Evolutionary conservation across 2,329 filamentous ascomycete species (phyloP).

Genomic region (Arthrobotrys sphaeroides): DNA sequence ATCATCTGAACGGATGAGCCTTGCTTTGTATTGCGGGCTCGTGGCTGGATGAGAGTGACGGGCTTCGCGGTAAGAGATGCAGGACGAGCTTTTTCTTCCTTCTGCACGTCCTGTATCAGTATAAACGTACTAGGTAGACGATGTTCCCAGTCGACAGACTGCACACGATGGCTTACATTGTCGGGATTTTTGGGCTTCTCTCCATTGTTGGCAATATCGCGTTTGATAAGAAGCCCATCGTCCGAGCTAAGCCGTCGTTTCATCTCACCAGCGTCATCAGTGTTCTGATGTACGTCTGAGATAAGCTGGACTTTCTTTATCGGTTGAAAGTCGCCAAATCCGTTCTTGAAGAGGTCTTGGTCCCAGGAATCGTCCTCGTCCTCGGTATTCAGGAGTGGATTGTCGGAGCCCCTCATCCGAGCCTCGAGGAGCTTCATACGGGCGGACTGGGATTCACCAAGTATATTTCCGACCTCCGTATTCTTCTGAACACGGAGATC

Average conservation of each 20-base stretch:
- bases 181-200: background rate
- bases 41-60: conserved; percentile 26
- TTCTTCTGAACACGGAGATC: conserved; percentile 20
- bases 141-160: no score
- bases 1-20: conserved; percentile 21
- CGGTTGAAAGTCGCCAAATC: background rate
- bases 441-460: background rate
- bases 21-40: conserved; percentile 10
- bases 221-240: background rate
- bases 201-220: background rate
- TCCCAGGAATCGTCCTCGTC: background rate
- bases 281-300: background rate
- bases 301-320: background rate
- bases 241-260: background rate
- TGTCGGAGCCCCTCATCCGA: conserved; percentile 23
- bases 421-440: conserved; percentile 33
- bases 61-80: background rate
- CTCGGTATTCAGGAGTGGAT: background rate
- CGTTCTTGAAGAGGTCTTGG: background rate
- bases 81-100: background rate
- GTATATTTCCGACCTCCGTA: background rate
- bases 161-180: background rate
- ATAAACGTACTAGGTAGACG: background rate
- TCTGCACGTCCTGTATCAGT: no score
- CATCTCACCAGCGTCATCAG: background rate